A percentile compares a stretch with the other conserved stretches of the same genome.
Evolutionary conservation across 2,329 filamentous ascomycete species (phyloP).

Genomic region (Sporothrix euskadiensis): DNA sequence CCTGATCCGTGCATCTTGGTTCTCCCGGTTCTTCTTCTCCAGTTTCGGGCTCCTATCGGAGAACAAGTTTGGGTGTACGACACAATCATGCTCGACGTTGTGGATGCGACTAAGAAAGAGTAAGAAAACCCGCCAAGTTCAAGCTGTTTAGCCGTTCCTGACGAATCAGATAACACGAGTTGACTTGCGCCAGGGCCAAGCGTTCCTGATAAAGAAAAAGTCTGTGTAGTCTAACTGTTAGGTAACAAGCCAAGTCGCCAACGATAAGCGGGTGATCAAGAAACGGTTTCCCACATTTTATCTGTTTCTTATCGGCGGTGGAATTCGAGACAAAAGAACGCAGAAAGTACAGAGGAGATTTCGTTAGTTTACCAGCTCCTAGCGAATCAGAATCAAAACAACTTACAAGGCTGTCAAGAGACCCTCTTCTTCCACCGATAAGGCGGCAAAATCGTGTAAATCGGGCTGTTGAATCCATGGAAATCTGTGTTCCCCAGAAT

Average conservation of each 20-base stretch:
- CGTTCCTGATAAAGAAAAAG: not conserved
- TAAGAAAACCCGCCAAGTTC: not conserved
- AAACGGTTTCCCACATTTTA: not conserved
- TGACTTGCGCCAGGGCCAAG: not conserved
- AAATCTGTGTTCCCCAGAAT: not conserved
- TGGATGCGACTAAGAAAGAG: not conserved
- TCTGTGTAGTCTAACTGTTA: not conserved
- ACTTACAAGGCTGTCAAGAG: not conserved
- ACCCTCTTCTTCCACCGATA: not conserved
- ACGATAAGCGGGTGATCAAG: not conserved
- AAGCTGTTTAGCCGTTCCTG: constrained; percentile 12
- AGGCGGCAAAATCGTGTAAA: not conserved
- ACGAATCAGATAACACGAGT: constrained; percentile 21
- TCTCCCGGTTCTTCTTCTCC: constrained; percentile 10
- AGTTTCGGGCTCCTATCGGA: not conserved
- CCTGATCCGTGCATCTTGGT: not conserved
- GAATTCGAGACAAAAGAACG: not conserved
- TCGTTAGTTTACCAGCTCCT: not conserved
- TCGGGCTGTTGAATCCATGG: not conserved
- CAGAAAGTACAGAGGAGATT: not conserved
- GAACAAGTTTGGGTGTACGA: not conserved
- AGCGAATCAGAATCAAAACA: not conserved
- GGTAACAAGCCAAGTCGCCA: not conserved
- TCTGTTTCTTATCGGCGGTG: not conserved
- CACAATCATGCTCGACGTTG: not conserved